Conservation (phyloP, 2,329 filamentous ascomycete species). For the Fusarium sp. region DNA sequence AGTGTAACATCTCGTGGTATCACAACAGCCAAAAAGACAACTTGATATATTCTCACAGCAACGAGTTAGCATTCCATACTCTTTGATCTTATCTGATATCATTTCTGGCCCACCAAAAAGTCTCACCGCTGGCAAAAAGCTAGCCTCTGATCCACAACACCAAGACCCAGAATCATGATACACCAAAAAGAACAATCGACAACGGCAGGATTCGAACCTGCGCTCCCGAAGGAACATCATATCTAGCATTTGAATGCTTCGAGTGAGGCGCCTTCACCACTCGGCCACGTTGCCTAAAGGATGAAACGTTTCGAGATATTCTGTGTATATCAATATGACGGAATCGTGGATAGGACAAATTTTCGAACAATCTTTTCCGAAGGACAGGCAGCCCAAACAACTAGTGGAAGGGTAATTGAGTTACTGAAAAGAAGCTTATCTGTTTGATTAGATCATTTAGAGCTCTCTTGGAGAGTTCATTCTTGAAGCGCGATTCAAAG, state of each 20-base stretch:
- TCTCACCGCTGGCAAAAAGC: background rate
- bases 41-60: too few relatives aligned
- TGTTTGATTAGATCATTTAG: too few relatives aligned
- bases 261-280: conserved; percentile 18
- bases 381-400: background rate
- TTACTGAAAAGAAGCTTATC: too few relatives aligned
- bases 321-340: background rate
- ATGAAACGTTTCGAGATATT: background rate
- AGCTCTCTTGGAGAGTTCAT: too few relatives aligned
- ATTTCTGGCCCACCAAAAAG: background rate
- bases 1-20: background rate
- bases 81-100: background rate
- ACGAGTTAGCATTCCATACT: background rate
- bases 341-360: too few relatives aligned
- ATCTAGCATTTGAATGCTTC: background rate
- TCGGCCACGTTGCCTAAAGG: conserved; percentile 12
- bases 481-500: background rate
- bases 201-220: conserved; percentile 24
- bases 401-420: too few relatives aligned
- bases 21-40: background rate
- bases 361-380: too few relatives aligned
- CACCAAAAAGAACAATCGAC: background rate
- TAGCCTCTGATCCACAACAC: background rate
- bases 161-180: background rate
- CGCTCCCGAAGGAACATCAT: conserved; percentile 15